phyloP scores from a whole-genome alignment of 495 filamentous ascomycete genomes.

The Tuber aestivum region DNA sequence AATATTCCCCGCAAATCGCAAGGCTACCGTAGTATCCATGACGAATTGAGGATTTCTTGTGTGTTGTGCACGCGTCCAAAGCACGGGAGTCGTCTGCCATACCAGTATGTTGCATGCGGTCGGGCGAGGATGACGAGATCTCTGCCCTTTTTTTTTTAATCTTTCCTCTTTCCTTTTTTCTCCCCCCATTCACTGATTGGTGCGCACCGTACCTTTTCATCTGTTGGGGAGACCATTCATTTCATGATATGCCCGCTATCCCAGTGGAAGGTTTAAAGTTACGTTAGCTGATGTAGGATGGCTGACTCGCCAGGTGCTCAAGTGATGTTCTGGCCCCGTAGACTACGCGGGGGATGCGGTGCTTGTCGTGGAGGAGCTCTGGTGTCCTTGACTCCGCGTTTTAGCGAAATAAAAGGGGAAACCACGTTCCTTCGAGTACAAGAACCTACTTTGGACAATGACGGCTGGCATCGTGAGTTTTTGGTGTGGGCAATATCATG shows the following conservation, averaged over 20 bases:
- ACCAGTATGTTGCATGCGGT: background rate
- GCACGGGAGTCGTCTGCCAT: no score
- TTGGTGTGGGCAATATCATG: background rate
- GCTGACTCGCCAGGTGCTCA: background rate
- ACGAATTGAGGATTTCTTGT: background rate
- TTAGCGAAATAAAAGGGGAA: background rate
- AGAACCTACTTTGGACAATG: conserved; percentile 4
- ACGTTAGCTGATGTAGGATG: background rate
- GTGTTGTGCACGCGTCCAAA: background rate
- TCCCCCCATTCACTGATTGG: background rate
- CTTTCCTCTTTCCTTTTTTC: no score
- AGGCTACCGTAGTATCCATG: no score
- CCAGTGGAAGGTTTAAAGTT: background rate
- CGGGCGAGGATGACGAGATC: background rate
- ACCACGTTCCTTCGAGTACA: conserved; percentile 2
- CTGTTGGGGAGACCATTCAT: background rate
- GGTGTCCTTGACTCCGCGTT: background rate
- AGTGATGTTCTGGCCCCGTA: background rate
- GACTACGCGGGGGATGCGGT: no score
- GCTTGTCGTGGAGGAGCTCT: conserved; percentile 1
- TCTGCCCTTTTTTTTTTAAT: background rate
- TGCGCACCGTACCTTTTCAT: background rate
- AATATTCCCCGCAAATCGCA: no score
- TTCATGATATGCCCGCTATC: no score
- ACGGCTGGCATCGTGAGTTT: background rate